Base-by-base conservation (phyloP, 495 filamentous ascomycete genomes). In the Trichocladium uniseriatum region DNA sequence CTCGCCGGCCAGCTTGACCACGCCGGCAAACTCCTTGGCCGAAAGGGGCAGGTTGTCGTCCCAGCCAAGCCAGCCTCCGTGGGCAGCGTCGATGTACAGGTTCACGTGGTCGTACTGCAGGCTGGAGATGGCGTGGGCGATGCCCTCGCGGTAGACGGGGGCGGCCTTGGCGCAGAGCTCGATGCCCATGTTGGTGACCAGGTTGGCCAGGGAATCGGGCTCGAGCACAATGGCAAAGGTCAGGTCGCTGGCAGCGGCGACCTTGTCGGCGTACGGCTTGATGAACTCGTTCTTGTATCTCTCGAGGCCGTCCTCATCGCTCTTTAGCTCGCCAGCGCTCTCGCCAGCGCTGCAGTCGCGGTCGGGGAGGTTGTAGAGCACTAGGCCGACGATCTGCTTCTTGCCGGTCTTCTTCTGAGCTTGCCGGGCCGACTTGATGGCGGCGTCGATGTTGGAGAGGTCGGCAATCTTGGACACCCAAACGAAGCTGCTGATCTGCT, bases 61-160 rank as follows among this genome's bases (percentile, higher is more conserved):
- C 85, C 85, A 89, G 39, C 85, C 85, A 14, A 87, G 71, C 85
- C 84, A 89, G 38, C 85, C 85, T 21, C 74, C 80, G 66, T 69
- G 61, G 13, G 66, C 79, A 39, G 79, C 81, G 54, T 83, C 81
- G 22, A 84, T 63, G 55, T 84, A 83, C 67, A 84, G 77, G 22
- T 73, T 62, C 19, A 83, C 78, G 55, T 83, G 79, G n/a, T 59
- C 56, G 44, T 76, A 60, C 64, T 81, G 76, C 35, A 83, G 61
- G 28, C 68, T 57, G 14, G 65, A 63, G 22, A 84, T 62, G 9
- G 81, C 79, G 53, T 83, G 79, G 27, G 78, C 74, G 32, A 78
- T 67, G 47, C 79, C 75, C 35, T 72, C 72, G 27, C 72, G 59
- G 54, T 84, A 55, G 37, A 47, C 27, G 29, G 62, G 52, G n/a